Evolutionary conservation across 2,329 filamentous ascomycete genomes (phyloP).

Genomic region (Diaporthe sp.): DNA sequence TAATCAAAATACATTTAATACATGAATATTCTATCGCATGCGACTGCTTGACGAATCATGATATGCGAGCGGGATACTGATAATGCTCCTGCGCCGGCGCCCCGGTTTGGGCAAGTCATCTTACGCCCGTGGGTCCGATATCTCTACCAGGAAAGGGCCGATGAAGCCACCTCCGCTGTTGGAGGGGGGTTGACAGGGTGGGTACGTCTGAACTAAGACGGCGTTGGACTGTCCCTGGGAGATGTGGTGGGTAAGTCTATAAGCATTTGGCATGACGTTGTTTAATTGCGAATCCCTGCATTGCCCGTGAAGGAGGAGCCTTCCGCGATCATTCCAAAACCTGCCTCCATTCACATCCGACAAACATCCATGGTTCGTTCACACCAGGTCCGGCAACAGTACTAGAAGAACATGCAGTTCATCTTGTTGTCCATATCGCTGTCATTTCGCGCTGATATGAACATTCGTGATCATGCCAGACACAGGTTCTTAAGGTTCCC

Average conservation of each 20-base stretch:
- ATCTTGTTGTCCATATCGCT: neutral
- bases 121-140: no score
- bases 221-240: neutral
- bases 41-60: neutral
- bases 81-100: neutral
- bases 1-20: constrained; percentile 20
- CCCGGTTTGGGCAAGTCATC: no score
- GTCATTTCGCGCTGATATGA: neutral
- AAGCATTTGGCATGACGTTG: neutral
- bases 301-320: neutral
- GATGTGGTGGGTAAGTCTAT: neutral
- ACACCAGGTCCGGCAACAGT: neutral
- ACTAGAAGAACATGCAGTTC: neutral
- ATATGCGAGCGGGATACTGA: neutral
- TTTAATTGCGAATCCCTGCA: neutral
- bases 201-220: neutral
- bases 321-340: neutral
- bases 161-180: neutral
- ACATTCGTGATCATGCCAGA: neutral
- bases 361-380: neutral
- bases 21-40: neutral
- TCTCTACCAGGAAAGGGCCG: neutral
- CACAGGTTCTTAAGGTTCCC: neutral
- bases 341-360: neutral
- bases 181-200: neutral